Base-by-base conservation (phyloP, 108 stramenopile genomes). In the Cyclotella cryptica region DNA sequence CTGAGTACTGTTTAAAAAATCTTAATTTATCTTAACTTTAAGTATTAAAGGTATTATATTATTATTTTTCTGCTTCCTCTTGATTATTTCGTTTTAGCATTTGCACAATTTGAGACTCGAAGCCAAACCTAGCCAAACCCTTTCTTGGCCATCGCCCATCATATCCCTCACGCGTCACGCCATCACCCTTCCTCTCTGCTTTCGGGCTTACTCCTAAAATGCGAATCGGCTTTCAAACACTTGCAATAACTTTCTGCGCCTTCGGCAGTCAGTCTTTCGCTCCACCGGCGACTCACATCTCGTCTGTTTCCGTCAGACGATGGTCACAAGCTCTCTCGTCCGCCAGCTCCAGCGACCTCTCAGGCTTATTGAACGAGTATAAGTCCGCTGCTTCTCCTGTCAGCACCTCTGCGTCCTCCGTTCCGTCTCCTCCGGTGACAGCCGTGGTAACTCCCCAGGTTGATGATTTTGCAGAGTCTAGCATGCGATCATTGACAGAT, bases 341-440 rank as follows among this genome's bases (percentile, higher is more conserved):
- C 22, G 28, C 64, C 26, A 3, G 35, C 2, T 29, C 59, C 67
- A 71, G 46, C 21, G 80, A 81, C 11, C 80, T 81, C 30, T 39
- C 74, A 29, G 39, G 74, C 40, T 46, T 81, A 28, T 51, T 81
- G 60, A 58, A 41, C 22, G 80, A 81, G 65, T 81, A 81, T 70
- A 69, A 66, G 41, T 75, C 75, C 0, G 41, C 24, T 51, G 29
- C 55, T 40, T 63, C 72, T 15, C 30, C 75, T 4, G 40, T 22
- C 13, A 19, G 53, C 24, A 51, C 64, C 19, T 40, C 64, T 53
- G n/a, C 69, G 10, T 24, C 64, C 8, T 42, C 68, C 22, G 79
- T 60, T 59, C 57, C 57, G 17, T 35, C 65, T 26, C 22, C 77
- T 19, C 43, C 29, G 30, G 27, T 45, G 44, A 12, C 43, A 0